Conservation (phyloP, 2,329 filamentous ascomycete species). For the Aspergillus sp. region DNA sequence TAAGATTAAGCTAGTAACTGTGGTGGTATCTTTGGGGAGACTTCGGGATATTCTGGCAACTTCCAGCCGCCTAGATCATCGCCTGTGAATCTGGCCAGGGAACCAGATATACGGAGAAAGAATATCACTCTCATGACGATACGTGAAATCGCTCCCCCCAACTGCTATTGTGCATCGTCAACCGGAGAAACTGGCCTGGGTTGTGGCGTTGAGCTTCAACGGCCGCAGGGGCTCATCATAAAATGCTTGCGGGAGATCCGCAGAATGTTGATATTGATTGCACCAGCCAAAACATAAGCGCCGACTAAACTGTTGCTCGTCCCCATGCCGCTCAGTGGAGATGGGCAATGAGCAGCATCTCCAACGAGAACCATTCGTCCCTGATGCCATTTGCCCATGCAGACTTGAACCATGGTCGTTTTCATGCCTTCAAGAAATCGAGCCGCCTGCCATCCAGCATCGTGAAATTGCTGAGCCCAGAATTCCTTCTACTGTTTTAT, state of each 20-base stretch:
- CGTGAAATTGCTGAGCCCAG: not conserved
- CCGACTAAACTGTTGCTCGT: not conserved
- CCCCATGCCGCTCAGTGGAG: not conserved
- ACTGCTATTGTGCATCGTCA: too few relatives aligned
- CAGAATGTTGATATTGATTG: not conserved
- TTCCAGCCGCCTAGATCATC: not conserved
- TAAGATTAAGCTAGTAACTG: not conserved
- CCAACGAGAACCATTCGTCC: not conserved
- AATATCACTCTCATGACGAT: not conserved
- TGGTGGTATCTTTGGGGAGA: too few relatives aligned
- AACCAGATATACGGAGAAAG: not conserved
- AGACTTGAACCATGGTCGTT: not conserved
- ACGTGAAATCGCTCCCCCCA: not conserved
- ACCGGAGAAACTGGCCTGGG: not conserved
- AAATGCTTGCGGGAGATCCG: not conserved
- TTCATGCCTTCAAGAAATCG: not conserved
- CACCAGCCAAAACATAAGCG: not conserved
- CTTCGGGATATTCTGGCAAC: not conserved
- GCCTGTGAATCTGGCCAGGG: not conserved
- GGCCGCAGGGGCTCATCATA: not conserved
- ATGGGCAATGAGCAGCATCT: not conserved
- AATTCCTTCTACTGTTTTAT: not conserved
- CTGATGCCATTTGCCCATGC: not conserved
- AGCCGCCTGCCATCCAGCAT: not conserved
- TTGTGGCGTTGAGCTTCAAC: not conserved